Conservation (phyloP, 495 filamentous ascomycete genomes). For the Corynascus novoguineensis region DNA sequence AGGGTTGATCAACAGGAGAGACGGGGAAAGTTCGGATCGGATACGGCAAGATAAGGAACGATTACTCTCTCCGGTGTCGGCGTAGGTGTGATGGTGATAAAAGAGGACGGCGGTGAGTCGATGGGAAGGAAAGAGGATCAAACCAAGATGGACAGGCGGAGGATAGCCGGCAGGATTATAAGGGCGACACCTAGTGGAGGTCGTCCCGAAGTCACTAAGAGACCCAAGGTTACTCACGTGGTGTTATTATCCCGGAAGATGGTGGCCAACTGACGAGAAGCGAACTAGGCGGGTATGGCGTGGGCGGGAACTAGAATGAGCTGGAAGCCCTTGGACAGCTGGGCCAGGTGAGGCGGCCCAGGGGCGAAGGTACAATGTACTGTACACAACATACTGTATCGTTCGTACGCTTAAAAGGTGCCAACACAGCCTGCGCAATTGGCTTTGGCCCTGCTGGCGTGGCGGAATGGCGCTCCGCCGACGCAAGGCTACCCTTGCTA, state of each 20-base stretch:
- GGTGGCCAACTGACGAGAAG: slow-evolving; percentile 19
- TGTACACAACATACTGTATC: background rate
- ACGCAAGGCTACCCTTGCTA: slow-evolving; percentile 6
- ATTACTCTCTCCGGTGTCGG: background rate
- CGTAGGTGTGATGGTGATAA: slow-evolving; percentile 2
- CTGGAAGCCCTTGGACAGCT: slow-evolving; percentile 25
- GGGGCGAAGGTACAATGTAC: slow-evolving; percentile 3
- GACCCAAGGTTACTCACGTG: too few species aligned
- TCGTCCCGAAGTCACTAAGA: slow-evolving; percentile 3
- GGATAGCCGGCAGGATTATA: slow-evolving; percentile 11
- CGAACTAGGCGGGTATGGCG: slow-evolving; percentile 13
- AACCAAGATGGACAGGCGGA: background rate
- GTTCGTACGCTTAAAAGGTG: too few species aligned
- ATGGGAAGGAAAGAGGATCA: slow-evolving; percentile 1
- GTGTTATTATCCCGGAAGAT: slow-evolving; percentile 13
- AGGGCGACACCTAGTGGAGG: slow-evolving; percentile 19
- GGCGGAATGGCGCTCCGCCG: slow-evolving; percentile 8
- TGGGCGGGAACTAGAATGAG: slow-evolving; percentile 31
- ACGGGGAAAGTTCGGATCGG: background rate
- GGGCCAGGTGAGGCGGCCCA: slow-evolving; percentile 6
- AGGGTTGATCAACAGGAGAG: background rate
- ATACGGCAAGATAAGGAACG: background rate
- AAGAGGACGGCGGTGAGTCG: background rate
- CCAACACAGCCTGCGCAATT: background rate
- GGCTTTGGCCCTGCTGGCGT: background rate